These are phyloP conservation scores for Boletus semigastroideus DNA, from an alignment of 1,284 basidiomycete genomes.

Conservation along the genomic window DNA sequence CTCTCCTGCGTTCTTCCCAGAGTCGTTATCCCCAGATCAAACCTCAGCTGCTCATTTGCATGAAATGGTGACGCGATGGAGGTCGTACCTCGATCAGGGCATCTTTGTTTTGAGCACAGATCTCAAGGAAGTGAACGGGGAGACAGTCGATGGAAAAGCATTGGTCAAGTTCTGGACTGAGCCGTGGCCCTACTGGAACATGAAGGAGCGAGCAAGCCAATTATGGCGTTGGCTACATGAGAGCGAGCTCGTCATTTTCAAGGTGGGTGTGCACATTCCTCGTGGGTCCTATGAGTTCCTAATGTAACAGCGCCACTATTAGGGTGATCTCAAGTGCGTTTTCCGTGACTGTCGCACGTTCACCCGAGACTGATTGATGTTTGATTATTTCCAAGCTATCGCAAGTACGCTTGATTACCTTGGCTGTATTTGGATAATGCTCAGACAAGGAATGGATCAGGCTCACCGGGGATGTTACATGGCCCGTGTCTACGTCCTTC, in stretches of 20 bases:
- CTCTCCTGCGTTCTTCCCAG: slow-evolving; percentile 61
- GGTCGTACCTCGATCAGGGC: slow-evolving; percentile 65
- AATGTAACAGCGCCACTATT: background rate
- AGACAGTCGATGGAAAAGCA: slow-evolving; percentile 13
- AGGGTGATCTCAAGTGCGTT: slow-evolving; percentile 87
- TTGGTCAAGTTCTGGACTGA: slow-evolving; percentile 81
- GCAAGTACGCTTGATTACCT: slow-evolving; percentile 58
- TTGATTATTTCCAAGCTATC: slow-evolving; percentile 52
- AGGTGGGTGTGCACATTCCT: slow-evolving; percentile 54
- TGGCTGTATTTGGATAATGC: slow-evolving; percentile 19
- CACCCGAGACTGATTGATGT: background rate
- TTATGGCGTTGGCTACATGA: slow-evolving; percentile 60
- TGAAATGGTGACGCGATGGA: slow-evolving; percentile 74
- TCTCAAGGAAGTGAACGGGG: slow-evolving; percentile 37
- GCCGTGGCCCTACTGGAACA: slow-evolving; percentile 81
- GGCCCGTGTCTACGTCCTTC: slow-evolving; percentile 86
- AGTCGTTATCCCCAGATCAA: slow-evolving; percentile 21
- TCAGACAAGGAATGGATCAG: slow-evolving; percentile 44
- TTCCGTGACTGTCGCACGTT: background rate
- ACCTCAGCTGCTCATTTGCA: slow-evolving; percentile 45
- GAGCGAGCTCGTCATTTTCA: slow-evolving; percentile 88
- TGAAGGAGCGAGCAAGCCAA: slow-evolving; percentile 59
- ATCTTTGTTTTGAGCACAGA: slow-evolving; percentile 64
- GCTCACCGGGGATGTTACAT: slow-evolving; percentile 85
- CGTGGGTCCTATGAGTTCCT: background rate